phyloP scores from a whole-genome alignment of 352 stramenopile genomes.

The Phytopythium helicoides region DNA sequence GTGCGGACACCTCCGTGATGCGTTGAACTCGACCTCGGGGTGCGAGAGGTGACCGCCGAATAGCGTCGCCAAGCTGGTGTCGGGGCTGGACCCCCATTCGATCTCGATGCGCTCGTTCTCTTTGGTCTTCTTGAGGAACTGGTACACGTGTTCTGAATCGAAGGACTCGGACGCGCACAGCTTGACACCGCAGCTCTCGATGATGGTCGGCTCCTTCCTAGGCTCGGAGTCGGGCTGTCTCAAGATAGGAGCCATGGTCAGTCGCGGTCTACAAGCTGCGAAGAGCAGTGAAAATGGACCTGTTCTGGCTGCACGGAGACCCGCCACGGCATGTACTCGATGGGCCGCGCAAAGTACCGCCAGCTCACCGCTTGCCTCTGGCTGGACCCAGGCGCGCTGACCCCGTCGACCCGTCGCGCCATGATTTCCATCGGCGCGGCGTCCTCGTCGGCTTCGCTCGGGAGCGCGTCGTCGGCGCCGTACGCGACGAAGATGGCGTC shows the following conservation, averaged over 20 bases:
- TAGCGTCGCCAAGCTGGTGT: slow-evolving; percentile 4
- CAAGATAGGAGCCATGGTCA: no score
- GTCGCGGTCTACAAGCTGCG: no score
- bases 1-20: slow-evolving; percentile 3
- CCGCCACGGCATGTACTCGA: slow-evolving; percentile 14
- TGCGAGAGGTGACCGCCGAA: not conserved
- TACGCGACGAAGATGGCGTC: slow-evolving; percentile 5
- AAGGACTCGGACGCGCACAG: slow-evolving; percentile 17
- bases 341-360: slow-evolving; percentile 20
- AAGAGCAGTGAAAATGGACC: no score
- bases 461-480: not conserved
- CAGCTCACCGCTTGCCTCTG: slow-evolving; percentile 12
- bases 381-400: not conserved
- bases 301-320: slow-evolving; percentile 15
- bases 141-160: slow-evolving; percentile 23
- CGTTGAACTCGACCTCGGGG: not conserved
- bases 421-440: slow-evolving; percentile 1
- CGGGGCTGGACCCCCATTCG: slow-evolving; percentile 31
- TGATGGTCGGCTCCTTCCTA: slow-evolving; percentile 28
- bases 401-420: not conserved
- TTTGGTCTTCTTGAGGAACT: slow-evolving; percentile 32
- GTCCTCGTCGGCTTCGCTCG: not conserved
- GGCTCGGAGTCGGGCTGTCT: not conserved
- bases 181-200: slow-evolving; percentile 35
- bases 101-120: slow-evolving; percentile 37